phyloP scores from a whole-genome alignment of 192 early-diverging fungal genomes.

The Coemansia sp. region DNA sequence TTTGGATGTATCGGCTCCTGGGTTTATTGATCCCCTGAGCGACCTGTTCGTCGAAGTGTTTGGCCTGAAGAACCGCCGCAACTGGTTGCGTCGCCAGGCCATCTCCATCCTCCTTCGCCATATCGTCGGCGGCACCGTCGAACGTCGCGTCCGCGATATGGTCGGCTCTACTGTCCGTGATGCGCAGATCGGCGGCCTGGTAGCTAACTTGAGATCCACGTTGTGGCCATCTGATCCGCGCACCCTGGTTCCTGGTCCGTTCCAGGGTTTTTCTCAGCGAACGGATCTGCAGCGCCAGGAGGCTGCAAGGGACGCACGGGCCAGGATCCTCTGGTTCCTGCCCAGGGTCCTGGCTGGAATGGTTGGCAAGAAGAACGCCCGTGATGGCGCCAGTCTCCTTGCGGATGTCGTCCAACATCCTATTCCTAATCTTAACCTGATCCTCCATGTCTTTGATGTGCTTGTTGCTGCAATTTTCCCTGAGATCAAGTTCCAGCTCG shows the following conservation, averaged over 20 bases:
- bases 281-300: constrained; percentile 43
- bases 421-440: constrained; percentile 76
- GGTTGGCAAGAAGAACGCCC: constrained; percentile 82
- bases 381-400: constrained; percentile 68
- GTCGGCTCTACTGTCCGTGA: constrained; percentile 32
- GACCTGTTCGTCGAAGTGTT: constrained; percentile 91
- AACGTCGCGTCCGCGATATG: constrained; percentile 61
- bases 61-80: constrained; percentile 83
- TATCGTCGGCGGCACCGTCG: constrained; percentile 83
- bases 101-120: constrained; percentile 84
- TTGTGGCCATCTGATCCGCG: constrained; percentile 46
- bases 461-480: constrained; percentile 69
- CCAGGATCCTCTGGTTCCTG: constrained; percentile 61
- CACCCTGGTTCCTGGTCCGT: neutral
- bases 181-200: constrained; percentile 16
- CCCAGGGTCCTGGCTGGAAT: constrained; percentile 72
- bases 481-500: constrained; percentile 54
- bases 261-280: constrained; percentile 12
- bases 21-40: constrained; percentile 70
- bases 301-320: constrained; percentile 54
- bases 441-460: constrained; percentile 75
- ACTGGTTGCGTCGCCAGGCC: constrained; percentile 86
- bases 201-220: constrained; percentile 25
- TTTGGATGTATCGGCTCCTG: constrained; percentile 24
- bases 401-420: constrained; percentile 74